phyloP scores from a whole-genome alignment of 2,329 filamentous ascomycete genomes.

The Cytospora piceae region DNA sequence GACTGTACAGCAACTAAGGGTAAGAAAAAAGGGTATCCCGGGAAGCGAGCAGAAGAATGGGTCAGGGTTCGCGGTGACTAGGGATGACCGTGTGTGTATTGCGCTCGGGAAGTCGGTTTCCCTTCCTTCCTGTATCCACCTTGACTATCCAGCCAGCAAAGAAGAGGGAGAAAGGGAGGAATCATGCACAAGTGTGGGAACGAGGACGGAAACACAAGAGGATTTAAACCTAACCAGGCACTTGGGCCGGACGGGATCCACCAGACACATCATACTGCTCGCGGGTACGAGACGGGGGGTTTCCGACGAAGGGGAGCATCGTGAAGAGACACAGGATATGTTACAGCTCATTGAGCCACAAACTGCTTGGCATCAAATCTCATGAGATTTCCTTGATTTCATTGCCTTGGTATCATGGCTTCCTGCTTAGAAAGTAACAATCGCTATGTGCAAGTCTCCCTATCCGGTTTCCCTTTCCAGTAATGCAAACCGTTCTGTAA shows the following conservation, averaged over 20 bases:
- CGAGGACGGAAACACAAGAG: neutral
- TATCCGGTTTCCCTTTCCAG: constrained; percentile 16
- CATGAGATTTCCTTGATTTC: constrained; percentile 17
- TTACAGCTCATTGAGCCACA: neutral
- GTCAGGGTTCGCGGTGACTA: neutral
- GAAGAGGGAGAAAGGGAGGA: neutral
- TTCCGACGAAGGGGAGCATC: neutral
- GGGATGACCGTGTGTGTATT: neutral
- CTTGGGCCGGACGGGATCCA: too few relatives aligned
- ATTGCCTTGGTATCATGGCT: constrained; percentile 28
- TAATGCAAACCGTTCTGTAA: constrained; percentile 29
- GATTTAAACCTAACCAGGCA: neutral
- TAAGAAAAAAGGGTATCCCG: neutral
- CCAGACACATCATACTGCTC: neutral
- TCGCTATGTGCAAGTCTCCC: constrained; percentile 24
- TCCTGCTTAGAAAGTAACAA: constrained; percentile 16
- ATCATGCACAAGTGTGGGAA: neutral
- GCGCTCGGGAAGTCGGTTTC: neutral
- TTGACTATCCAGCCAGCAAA: neutral
- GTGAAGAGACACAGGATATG: neutral
- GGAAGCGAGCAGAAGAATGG: neutral
- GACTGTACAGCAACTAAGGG: neutral
- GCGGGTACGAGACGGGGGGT: neutral
- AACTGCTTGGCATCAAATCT: neutral
- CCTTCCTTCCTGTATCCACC: neutral